Evolutionary conservation across 331 rosid species (phyloP), one percentile per base, ranked within the genome.

Genomic region (Erythrophleum ivorense): DNA sequence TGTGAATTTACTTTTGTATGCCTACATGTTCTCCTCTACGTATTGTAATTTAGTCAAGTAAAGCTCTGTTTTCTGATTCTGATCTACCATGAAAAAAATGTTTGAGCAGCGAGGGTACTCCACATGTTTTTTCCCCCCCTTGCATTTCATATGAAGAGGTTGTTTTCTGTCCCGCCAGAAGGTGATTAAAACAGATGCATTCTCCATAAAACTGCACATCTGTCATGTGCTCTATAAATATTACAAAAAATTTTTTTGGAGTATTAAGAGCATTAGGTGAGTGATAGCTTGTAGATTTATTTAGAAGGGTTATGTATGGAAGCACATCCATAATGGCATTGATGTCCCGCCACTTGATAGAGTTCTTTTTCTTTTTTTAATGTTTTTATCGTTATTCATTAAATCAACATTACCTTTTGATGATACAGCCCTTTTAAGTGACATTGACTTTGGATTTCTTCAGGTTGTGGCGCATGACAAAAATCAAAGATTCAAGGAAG

Each of bases 401-500:
- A 41, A 49, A 46, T 43, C 55, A n/a, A 53, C 53, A 46, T 57
- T 36, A 49, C 45, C 46, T 75, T 78, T 65, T 53, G 19, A 21
- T 34, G 77, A 79, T 31, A 60, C 63, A 70, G 43, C 58, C 50
- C 70, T 40, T 55, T 19, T 24, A 72, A 48, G 65, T 71, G 19
- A 50, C 49, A 31, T 3, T 52, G 45, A 78, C 78, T 75, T 76
- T 83, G 81, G 38, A 64, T 85, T 82, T n/a, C 53, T 77, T 21
- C 80, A 94, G 98, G 91, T 91, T 50, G 66, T 87, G 49, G 93
- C 95, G n/a, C 97, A 92, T 66, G 98, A 91, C 78, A 88, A 90
- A 77, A 82, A 72, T 87, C 95, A 89, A 85, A 79, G 48, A 19
- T 91, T 89, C 91, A 91, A 90, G 90, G 97, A 92, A 83, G 97